Evolutionary conservation across 2,329 filamentous ascomycete species (phyloP), one percentile per base, ranked within the genome.

Genomic region (Chaetoscypha palmicola): DNA sequence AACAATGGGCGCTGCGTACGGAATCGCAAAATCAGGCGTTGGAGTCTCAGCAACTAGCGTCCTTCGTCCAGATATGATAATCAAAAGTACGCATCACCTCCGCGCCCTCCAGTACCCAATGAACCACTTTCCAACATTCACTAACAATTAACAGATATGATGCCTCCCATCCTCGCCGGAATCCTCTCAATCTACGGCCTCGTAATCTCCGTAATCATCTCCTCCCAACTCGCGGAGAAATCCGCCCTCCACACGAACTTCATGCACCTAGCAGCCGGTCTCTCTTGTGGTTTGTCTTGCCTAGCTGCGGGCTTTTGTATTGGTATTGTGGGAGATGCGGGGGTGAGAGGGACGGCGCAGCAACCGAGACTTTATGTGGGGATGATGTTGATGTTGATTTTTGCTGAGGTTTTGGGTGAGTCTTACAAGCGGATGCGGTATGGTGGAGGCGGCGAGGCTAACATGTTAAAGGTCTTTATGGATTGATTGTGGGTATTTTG

Each of bases 131-230:
- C 36, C 28, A 32, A 17, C 36, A 9, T 23, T 31, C 32, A 2
- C 12, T 26, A 12, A 22, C 16, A 9, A 19, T 11, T 10, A 19
- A 16, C 58, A 96, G 91, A 96, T 77, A 94, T 97, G 68, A 90
- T 97, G 58, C 91, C 91, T 67, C 90, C 96, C 71, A 94, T 98
- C 80, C 96, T 98, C 88, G 90, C 92, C 74, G 92, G 91, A 94
- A 96, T 97, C 71, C 95, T 98, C 70, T 90, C 87, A 82, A 97
- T 97, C 70, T 97, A 91, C 72, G 86, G 86, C 61, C 78, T 91
- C 56, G 86, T 91, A 69, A 83, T 90, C 52, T 87, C 84, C 17
- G 85, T 91, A 64, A 70, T 91, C 58, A 87, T 91, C 64, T 87
- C 85, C 61, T 83, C 86, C 62, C 77, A 77, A 58, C 72, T 91